These are phyloP conservation scores for Bipolaris bicolor DNA, from an alignment of 2,329 filamentous ascomycete species.

Conservation along the genomic window DNA sequence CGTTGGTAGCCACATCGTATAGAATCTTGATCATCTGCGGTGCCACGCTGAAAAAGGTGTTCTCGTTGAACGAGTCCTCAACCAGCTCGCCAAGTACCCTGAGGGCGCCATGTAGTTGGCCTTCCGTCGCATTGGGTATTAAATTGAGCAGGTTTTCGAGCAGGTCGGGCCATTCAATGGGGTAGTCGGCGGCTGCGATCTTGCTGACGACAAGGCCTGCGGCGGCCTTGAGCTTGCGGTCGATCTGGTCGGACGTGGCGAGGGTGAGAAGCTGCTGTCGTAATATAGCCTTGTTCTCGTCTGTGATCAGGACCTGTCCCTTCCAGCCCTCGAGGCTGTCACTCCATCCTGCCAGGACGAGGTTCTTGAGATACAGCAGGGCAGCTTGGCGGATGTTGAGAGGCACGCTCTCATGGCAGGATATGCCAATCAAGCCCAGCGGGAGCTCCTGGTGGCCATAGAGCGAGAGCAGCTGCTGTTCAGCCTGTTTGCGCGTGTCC, in stretches of 20 bases:
- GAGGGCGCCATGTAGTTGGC: constrained; percentile 85
- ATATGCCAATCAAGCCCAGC: constrained; percentile 78
- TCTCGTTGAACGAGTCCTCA: constrained; percentile 90
- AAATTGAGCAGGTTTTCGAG: constrained; percentile 79
- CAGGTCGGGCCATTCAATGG: constrained; percentile 91
- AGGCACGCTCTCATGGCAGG: constrained; percentile 74
- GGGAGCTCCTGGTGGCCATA: constrained; percentile 75
- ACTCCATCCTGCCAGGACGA: constrained; percentile 86
- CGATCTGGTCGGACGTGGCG: constrained; percentile 72
- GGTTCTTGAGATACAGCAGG: constrained; percentile 77
- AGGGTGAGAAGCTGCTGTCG: constrained; percentile 77
- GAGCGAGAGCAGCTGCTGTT: constrained; percentile 77
- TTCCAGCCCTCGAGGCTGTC: constrained; percentile 73
- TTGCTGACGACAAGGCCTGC: constrained; percentile 91
- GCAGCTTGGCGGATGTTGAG: constrained; percentile 82
- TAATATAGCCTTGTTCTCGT: constrained; percentile 75
- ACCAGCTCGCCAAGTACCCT: constrained; percentile 88
- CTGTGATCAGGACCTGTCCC: constrained; percentile 70
- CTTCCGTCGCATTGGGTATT: constrained; percentile 76
- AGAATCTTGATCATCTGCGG: constrained; percentile 83
- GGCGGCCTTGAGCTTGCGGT: constrained; percentile 86
- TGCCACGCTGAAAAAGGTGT: constrained; percentile 92
- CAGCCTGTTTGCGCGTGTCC: constrained; percentile 81
- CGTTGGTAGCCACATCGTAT: constrained; percentile 80
- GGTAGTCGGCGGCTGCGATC: constrained; percentile 91